Evolutionary conservation across 192 early-diverging fungal genomes (phyloP), one percentile per base, ranked within the genome.

Genomic region (Podila horticola): DNA sequence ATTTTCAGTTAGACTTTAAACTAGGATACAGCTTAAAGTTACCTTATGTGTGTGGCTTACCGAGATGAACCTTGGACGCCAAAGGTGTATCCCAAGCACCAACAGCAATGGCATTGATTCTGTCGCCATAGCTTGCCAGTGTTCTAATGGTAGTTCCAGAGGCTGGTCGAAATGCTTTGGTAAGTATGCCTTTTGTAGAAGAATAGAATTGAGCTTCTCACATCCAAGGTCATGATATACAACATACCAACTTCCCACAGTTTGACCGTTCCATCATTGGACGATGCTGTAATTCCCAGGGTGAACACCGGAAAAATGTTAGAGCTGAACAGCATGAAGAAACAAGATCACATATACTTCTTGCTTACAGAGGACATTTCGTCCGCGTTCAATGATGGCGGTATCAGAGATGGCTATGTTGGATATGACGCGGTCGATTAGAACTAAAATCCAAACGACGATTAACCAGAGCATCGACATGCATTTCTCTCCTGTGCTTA

Each of bases 341-440:
- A 45, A 45, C 15, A 45, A 45, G 41, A 17, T 13, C 13, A 13
- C 5, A 24, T 36, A 17, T 45, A 45, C 2, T 7, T 19, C 15
- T 8, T 19, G 33, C 10, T 68, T 84, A 89, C 90, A 93, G 22
- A 95, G 29, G 24, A 95, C 86, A 66, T 91, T 92, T 74, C 88
- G 85, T 71, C 93, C 93, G 26, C 79, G 67, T 29, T 85, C 88
- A 17, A 94, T 84, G 15, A 95, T 92, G 15, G 86, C 91, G 11
- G 86, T 84, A 58, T 92, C 90, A 17, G 91, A 90, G 49, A 94
- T 85, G 0, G 88, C 75, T 72, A 74, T 63, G 28, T 31, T 51
- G 3, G 22, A 5, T 34, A 11, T 22, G 31, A 11, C 4, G n/a
- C 17, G 13, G 30, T 36, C 34, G 34, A 36, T 36, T 36, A 36